These are phyloP conservation scores for Medicago arabica DNA, from an alignment of 306 rosid genomes.

Conservation along the genomic window DNA sequence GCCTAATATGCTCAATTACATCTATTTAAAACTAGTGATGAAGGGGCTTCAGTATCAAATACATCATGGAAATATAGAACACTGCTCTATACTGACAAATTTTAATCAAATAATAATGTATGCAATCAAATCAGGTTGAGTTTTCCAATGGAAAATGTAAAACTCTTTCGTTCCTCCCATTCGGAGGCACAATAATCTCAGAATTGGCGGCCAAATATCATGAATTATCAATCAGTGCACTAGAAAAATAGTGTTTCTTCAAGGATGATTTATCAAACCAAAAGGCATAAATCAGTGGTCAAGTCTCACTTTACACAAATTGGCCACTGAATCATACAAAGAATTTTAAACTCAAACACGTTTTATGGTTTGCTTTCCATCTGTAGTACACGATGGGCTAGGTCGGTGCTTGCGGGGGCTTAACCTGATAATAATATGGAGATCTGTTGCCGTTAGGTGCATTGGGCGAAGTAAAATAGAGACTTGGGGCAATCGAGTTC, in stretches of 20 bases:
- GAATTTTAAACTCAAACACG: conserved; percentile 41
- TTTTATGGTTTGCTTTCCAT: conserved; percentile 12
- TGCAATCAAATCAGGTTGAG: not conserved
- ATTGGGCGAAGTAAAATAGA: conserved; percentile 58
- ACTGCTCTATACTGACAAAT: not conserved
- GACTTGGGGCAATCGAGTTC: conserved; percentile 51
- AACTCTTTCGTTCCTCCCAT: conserved; percentile 4
- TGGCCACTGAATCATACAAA: conserved; percentile 45
- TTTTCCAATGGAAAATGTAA: not conserved
- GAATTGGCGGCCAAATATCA: conserved; percentile 4
- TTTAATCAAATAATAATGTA: not conserved
- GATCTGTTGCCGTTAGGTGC: conserved; percentile 45
- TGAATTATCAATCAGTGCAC: conserved; percentile 12
- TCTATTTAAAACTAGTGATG: not conserved
- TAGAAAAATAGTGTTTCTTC: conserved; percentile 31
- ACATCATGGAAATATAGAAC: not conserved
- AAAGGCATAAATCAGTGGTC: not conserved
- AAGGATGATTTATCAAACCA: conserved; percentile 27
- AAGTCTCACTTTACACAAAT: conserved; percentile 42
- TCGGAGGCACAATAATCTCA: not conserved
- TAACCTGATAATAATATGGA: conserved; percentile 56
- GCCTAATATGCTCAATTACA: not conserved
- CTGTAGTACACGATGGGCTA: conserved; percentile 32
- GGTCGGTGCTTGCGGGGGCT: conserved; percentile 60
- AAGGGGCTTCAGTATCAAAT: conserved; percentile 5